Base-by-base conservation (phyloP, 1,139 yeast genomes). In the Kodamaea derodonti region DNA sequence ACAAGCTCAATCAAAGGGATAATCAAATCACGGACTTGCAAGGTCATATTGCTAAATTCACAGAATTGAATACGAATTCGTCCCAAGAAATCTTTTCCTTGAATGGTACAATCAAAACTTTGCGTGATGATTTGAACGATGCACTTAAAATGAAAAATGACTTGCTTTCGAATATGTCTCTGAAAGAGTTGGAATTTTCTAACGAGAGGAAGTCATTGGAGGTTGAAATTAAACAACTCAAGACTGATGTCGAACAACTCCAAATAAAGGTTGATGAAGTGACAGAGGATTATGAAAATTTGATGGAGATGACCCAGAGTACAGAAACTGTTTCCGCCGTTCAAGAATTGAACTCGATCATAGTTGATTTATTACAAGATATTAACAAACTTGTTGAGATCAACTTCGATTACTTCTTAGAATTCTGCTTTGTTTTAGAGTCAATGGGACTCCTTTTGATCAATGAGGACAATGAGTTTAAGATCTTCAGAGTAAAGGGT, bases 371-470 rank as follows among this genome's bases (percentile, higher is more conserved):
- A 20, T 45, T 60, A 27, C 25, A 30, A 7, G 49, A 47, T 25
- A 34, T 62, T 2, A 50, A 48, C 29, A 35, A 35, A 15, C 49
- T 65, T 4, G 39, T 54, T 3, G 48, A 46, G 4, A 41, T 43
- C 15, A 51, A 54, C 32, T 60, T 51, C 41, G 56, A 56, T 9
- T 58, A 51, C 33, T 60, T 69, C 36, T 42, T 60, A 15, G 73
- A 80, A 27, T 69, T 75, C 34, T 78, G 85, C 47, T 65, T 73
- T 34, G 63, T 84, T 2, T 63, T 90, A 35, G 95, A 86, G 49
- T 72, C 84, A 2, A 79, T 88, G 70, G 97, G 97, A 1, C 65
- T 90, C 34, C 56, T 84, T 15, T 61, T 84, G 31, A 66, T 74
- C 0, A 62, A 65, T 34, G 76, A 74, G 29, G 22, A 18, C 9